Base-by-base conservation (phyloP, 345 rosid species). In the Brassica nigra region DNA sequence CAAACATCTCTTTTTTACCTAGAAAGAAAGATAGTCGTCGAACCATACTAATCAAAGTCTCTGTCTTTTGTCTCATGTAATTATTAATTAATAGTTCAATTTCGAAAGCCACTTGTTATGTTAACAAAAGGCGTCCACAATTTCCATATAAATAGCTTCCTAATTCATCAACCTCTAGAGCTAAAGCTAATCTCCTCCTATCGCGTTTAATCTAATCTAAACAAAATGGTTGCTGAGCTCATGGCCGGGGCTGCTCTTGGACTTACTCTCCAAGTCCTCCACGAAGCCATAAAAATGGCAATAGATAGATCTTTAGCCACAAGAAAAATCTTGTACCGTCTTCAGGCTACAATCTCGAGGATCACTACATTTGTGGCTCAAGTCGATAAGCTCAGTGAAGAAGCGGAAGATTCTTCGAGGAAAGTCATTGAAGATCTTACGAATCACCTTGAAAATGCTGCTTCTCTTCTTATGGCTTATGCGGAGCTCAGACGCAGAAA, bases 351-450 rank as follows among this genome's bases (percentile, higher is more conserved):
- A 57, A 42, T 78, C 72, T 12, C 3, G 23, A 73, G 62, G 47
- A 72, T 78, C 36, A 66, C 73, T 16, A 52, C 81, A 0, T 57
- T 72, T 67, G 65, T 78, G 28, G 23, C 2, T 57, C 37, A 29
- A 66, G 16, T 78, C 1, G 68, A 72, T 37, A 57, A 39, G 11
- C 67, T 72, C 18, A 71, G 70, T 27, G 29, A 66, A 66, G 66
- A 55, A 71, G 49, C 66, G 47, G 67, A 71, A 7, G 81, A 39
- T 37, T 58, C 73, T 16, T 14, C 0, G n/a, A 73, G 62, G 31
- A 78, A 66, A 72, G 62, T 73, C 3, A 73, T 78, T 10, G 55
- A 58, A 44, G 68, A 67, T 44, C 73, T 78, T 73, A 65, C 44
- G 34, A 3, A 16, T 37, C 54, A 57, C 15, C 73, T 73, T 18